phyloP scores from a whole-genome alignment of 2,329 filamentous ascomycete genomes.

The Verruconis gallopava region DNA sequence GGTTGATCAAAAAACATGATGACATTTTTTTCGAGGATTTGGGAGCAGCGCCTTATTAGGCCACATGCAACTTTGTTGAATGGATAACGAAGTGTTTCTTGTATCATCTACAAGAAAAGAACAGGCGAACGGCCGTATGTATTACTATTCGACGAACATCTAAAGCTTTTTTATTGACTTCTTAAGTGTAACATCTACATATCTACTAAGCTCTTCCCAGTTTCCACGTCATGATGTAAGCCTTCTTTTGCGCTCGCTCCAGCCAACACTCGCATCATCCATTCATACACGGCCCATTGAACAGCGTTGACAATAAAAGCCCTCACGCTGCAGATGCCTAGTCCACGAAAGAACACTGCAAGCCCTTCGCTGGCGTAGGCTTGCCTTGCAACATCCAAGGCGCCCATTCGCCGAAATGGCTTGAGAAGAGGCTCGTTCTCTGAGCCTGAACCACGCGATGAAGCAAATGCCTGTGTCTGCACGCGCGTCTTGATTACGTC shows the following conservation, averaged over 20 bases:
- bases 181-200: too few species aligned
- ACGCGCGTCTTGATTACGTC: conserved; percentile 87
- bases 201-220: too few species aligned
- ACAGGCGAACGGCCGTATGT: too few species aligned
- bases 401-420: conserved; percentile 29
- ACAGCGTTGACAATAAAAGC: conserved; percentile 90
- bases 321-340: conserved; percentile 69
- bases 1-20: too few species aligned
- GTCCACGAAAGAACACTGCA: conserved; percentile 66
- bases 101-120: too few species aligned
- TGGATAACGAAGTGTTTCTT: too few species aligned
- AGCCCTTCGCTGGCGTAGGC: conserved; percentile 60
- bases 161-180: too few species aligned
- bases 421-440: neutral
- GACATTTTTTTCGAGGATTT: too few species aligned
- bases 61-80: too few species aligned
- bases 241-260: neutral
- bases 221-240: too few species aligned
- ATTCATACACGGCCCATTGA: conserved; percentile 87
- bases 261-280: conserved; percentile 49
- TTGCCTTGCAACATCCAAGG: conserved; percentile 50
- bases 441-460: neutral
- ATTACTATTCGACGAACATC: too few species aligned
- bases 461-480: conserved; percentile 41
- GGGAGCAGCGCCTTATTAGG: too few species aligned